phyloP scores from a whole-genome alignment of 441 rosid species.

The Bocquillonia castaneifolia region DNA sequence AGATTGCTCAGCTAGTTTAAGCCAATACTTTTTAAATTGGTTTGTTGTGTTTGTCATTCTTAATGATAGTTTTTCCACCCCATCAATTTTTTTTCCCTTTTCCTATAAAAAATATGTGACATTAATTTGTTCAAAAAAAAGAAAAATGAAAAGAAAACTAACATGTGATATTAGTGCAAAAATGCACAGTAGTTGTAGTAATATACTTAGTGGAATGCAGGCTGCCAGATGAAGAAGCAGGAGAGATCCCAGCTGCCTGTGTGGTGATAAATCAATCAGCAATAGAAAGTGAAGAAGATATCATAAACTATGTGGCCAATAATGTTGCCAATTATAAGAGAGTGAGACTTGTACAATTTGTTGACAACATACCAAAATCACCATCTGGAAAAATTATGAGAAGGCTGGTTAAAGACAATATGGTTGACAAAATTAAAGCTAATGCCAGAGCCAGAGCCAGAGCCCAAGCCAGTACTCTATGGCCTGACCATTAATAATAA shows the following conservation, averaged over 20 bases:
- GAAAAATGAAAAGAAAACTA: no score
- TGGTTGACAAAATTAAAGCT: conserved; percentile 26
- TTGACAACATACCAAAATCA: conserved; percentile 81
- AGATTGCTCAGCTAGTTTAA: no score
- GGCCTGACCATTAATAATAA: no score
- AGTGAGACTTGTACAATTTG: conserved; percentile 64
- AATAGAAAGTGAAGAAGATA: conserved; percentile 62
- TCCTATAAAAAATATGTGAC: no score
- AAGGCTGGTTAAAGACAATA: conserved; percentile 60
- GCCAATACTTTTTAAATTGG: no score
- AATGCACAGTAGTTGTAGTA: background rate
- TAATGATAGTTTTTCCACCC: no score
- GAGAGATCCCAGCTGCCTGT: conserved; percentile 87
- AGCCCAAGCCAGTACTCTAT: no score
- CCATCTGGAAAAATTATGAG: conserved; percentile 90
- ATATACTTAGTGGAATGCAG: conserved; percentile 24
- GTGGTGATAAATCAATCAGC: conserved; percentile 60
- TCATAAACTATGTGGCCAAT: conserved; percentile 58
- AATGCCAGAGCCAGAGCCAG: background rate
- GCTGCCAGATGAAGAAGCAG: conserved; percentile 84
- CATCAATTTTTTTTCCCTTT: no score
- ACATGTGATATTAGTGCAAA: no score
- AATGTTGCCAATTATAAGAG: conserved; percentile 78
- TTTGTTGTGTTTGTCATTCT: no score
- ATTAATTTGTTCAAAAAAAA: no score